Evolutionary conservation across 768 basidiomycete species (phyloP).

Genomic region (Boletus patriciae): DNA sequence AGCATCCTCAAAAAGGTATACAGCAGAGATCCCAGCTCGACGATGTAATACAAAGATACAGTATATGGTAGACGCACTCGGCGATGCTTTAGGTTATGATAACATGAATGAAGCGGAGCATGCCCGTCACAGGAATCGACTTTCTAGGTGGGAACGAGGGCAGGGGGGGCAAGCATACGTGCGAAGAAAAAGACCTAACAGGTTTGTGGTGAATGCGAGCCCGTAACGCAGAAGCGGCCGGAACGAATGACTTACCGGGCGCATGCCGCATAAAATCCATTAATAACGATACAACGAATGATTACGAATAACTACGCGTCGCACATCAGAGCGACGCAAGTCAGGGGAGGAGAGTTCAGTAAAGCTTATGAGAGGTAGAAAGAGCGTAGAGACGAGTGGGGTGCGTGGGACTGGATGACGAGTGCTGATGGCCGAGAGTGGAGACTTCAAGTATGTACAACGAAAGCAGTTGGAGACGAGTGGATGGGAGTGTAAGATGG

Average conservation of each 20-base stretch:
- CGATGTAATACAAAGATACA: slow-evolving; percentile 6
- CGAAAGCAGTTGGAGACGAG: background rate
- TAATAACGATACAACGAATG: background rate
- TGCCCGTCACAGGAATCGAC: background rate
- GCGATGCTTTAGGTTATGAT: slow-evolving; percentile 11
- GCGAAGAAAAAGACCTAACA: background rate
- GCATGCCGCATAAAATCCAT: background rate
- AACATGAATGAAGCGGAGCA: background rate
- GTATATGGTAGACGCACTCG: slow-evolving; percentile 14
- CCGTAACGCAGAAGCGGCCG: background rate
- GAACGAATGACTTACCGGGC: slow-evolving; percentile 9
- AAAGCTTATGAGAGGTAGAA: background rate
- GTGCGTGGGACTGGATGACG: background rate
- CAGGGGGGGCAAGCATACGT: no score
- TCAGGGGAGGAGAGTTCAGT: background rate
- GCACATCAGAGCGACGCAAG: background rate
- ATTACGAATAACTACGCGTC: background rate
- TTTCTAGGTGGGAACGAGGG: background rate
- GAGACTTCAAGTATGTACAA: slow-evolving; percentile 7
- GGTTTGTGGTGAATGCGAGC: slow-evolving; percentile 6
- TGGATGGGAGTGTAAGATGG: no score
- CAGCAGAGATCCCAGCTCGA: background rate
- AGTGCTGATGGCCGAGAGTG: background rate
- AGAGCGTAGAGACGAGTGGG: background rate
- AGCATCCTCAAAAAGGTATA: background rate